phyloP scores from a whole-genome alignment of 371 early-diverging fungal genomes.

The Vairimorpha ceranae region DNA sequence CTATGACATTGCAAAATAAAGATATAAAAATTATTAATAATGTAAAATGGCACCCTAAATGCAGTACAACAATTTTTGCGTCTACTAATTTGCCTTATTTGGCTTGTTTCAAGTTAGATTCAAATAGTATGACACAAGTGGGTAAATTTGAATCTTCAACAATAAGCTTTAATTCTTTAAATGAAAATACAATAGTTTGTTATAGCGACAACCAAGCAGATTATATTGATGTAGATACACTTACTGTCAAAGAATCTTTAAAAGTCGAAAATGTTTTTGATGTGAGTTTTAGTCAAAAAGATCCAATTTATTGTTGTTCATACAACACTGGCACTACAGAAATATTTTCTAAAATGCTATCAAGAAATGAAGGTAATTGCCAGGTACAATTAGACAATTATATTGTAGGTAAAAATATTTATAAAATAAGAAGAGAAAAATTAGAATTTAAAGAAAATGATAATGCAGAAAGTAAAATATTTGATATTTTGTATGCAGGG shows the following conservation, averaged over 20 bases:
- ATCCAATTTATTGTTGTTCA: constrained; percentile 18
- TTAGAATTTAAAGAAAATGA: constrained; percentile 4
- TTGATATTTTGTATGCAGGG: constrained; percentile 11
- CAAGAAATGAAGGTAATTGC: background rate
- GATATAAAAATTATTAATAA: constrained; percentile 25
- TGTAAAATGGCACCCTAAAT: constrained; percentile 36
- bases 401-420: constrained; percentile 13
- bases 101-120: constrained; percentile 29
- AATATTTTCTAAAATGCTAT: constrained; percentile 8
- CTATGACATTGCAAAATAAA: constrained; percentile 42
- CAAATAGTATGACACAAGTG: constrained; percentile 17
- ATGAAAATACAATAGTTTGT: constrained; percentile 5
- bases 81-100: constrained; percentile 17
- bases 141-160: constrained; percentile 4
- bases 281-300: constrained; percentile 26
- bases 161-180: constrained; percentile 4
- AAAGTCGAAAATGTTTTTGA: constrained; percentile 11
- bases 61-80: constrained; percentile 40
- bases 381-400: background rate
- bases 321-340: constrained; percentile 40
- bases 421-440: constrained; percentile 3
- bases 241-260: background rate
- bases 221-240: constrained; percentile 6
- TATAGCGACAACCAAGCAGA: constrained; percentile 19
- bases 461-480: background rate